Evolutionary conservation across 257 asterid species (phyloP), one percentile per base, ranked within the genome.

Genomic region (Paulownia fortunei): DNA sequence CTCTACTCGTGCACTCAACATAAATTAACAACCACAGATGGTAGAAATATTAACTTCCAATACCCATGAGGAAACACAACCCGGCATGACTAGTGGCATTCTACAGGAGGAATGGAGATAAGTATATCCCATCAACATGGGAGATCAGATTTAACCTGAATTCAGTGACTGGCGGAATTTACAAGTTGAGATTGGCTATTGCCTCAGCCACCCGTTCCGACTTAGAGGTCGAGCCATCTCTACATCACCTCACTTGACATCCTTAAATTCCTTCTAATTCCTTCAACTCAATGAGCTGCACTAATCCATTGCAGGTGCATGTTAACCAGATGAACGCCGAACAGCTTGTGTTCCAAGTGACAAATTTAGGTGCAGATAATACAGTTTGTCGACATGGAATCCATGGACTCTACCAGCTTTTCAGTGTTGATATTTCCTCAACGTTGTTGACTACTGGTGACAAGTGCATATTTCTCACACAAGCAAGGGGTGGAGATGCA

Each of bases 161-260:
- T 39, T 76, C 82, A 19, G 79, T 87, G 6, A 49, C 24, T n/a
- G 49, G 30, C 0, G 92, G 90, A 74, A 67, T 6, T 81, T 89
- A 89, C 84, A 84, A 71, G 81, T 41, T 87, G 71, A 81, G 92
- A 80, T 49, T 87, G 84, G 80, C 92, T 32, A 79, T 87, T 44
- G 94, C 92, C 68, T 84, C 90, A 74, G 92, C 92, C 21, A 87
- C 78, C 49, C 90, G 89, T 51, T 76, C 92, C n/a, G 77, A 89
- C 74, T 79, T 89, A 36, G 59, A 88, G 88, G 91, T 88, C 54
- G 4, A 41, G 21, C 36, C 60, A 9, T 32, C 5, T 58, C 39
- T 27, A 27, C 51, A 39, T 13, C 23, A 23, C 80, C 21, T 30
- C 13, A 59, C 44, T n/a, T n/a, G n/a, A n/a, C n/a, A 34, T 19